Conservation (phyloP, 441 rosid species). For the Codiaeum variegatum region DNA sequence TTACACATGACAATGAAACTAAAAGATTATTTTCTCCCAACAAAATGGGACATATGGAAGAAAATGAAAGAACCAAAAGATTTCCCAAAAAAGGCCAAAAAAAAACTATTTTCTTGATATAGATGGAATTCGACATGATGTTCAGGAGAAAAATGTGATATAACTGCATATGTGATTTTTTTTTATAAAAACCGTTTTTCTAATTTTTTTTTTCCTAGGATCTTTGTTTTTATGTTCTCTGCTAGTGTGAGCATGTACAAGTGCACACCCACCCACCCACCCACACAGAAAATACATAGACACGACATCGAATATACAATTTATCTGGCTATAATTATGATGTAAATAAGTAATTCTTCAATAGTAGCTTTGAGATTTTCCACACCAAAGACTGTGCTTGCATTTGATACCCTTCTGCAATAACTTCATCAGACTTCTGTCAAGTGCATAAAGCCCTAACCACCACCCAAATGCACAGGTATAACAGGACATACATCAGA, state of each 20-base stretch:
- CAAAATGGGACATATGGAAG: background rate
- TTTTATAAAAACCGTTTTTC: background rate
- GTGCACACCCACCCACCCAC: too few relatives aligned
- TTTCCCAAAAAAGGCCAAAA: background rate
- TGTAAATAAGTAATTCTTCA: background rate
- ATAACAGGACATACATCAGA: background rate
- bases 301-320: background rate
- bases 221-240: background rate
- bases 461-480: background rate
- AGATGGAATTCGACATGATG: background rate
- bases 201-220: background rate
- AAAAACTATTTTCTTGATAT: background rate
- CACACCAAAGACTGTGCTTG: background rate
- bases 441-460: background rate
- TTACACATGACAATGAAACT: conserved; percentile 14
- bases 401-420: background rate
- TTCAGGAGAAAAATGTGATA: background rate
- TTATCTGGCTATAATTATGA: background rate
- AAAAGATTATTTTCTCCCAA: background rate
- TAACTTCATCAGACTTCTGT: background rate
- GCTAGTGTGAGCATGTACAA: background rate
- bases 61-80: background rate
- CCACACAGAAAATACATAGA: background rate
- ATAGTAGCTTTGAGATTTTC: background rate
- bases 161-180: background rate